Conservation (phyloP, 106 monocot genomes). For the Dendrobium officinale region DNA sequence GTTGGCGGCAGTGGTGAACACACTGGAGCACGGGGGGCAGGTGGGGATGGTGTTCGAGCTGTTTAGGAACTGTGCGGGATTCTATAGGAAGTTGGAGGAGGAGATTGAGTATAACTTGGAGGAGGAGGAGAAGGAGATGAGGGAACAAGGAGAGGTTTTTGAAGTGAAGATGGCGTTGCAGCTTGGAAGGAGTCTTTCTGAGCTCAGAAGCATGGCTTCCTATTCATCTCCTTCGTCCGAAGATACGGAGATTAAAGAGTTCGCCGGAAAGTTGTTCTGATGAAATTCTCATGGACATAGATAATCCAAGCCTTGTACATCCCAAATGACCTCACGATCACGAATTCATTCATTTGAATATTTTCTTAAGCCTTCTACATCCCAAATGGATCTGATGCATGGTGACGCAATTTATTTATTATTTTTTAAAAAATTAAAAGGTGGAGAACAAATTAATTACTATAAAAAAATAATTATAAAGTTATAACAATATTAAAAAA, state of each 20-base stretch:
- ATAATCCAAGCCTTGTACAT: no score
- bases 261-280: constrained; percentile 78
- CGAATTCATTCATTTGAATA: no score
- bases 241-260: constrained; percentile 32
- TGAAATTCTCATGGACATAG: no score
- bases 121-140: constrained; percentile 23
- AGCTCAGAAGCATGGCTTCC: constrained; percentile 35
- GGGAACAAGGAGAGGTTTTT: constrained; percentile 70
- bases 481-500: no score
- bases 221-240: constrained; percentile 11
- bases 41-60: constrained; percentile 40
- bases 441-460: no score
- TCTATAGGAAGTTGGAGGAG: constrained; percentile 35
- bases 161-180: constrained; percentile 57
- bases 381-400: no score
- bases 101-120: constrained; percentile 26
- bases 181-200: constrained; percentile 59
- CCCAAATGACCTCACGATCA: no score
- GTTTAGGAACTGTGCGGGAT: constrained; percentile 32
- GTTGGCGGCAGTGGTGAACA: constrained; percentile 35
- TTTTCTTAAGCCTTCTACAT: no score
- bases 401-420: no score
- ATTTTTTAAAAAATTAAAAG: no score
- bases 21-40: constrained; percentile 24
- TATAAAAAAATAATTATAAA: no score